A percentile compares a stretch with the other conserved stretches of the same genome.
Evolutionary conservation across 805 yeast species (phyloP).

Genomic region (Lachancea nothofagi): DNA sequence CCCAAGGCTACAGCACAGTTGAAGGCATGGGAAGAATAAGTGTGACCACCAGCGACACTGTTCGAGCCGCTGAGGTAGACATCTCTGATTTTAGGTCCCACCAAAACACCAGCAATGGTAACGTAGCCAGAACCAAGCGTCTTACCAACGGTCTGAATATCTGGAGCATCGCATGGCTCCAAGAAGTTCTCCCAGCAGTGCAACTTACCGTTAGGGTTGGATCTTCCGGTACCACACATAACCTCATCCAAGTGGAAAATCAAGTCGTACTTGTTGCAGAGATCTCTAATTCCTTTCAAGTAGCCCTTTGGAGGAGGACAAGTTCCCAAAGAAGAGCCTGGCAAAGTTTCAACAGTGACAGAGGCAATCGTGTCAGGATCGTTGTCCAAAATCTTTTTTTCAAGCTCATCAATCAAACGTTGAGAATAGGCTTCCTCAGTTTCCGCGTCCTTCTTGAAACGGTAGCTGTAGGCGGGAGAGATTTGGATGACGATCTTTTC

Average conservation of each 20-base stretch:
- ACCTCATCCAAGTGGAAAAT: constrained; percentile 49
- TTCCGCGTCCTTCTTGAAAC: constrained; percentile 32
- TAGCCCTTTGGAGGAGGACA: constrained; percentile 43
- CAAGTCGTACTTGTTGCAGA: constrained; percentile 49
- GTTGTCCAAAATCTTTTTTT: constrained; percentile 37
- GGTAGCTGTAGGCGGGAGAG: constrained; percentile 35
- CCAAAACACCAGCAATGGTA: constrained; percentile 43
- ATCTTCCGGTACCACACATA: constrained; percentile 54
- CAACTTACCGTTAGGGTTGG: constrained; percentile 38
- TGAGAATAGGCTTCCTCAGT: constrained; percentile 38
- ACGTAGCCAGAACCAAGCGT: constrained; percentile 46
- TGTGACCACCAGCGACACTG: constrained; percentile 41
- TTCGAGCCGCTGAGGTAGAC: constrained; percentile 39
- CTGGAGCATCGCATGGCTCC: constrained; percentile 39
- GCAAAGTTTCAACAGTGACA: constrained; percentile 42
- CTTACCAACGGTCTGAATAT: constrained; percentile 45
- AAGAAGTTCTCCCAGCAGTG: constrained; percentile 44
- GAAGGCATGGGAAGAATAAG: constrained; percentile 47
- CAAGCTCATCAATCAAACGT: constrained; percentile 38
- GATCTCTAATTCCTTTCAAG: constrained; percentile 40
- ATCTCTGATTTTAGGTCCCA: constrained; percentile 38
- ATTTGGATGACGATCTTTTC: constrained; percentile 23
- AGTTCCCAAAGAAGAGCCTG: constrained; percentile 44
- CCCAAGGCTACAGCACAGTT: constrained; percentile 44
- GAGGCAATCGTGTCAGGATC: constrained; percentile 43